Conservation (phyloP, 73 alveolate genomes). For the Strombidium stylifer region DNA sequence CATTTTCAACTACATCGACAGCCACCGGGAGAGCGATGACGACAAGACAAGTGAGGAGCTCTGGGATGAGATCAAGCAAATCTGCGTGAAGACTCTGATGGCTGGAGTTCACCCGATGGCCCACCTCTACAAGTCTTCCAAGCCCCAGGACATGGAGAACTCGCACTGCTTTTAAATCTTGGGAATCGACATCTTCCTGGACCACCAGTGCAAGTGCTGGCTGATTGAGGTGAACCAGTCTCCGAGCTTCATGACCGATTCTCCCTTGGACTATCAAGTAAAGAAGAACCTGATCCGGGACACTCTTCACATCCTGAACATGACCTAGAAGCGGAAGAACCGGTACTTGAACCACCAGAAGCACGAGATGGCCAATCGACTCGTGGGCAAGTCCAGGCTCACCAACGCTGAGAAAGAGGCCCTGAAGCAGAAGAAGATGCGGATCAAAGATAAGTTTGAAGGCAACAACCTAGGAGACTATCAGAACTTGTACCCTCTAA, state of each 20-base stretch:
- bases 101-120: slow-evolving; percentile 61
- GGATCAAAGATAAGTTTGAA: slow-evolving; percentile 32
- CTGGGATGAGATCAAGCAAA: slow-evolving; percentile 51
- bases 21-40: slow-evolving; percentile 39
- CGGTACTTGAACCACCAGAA: slow-evolving; percentile 44
- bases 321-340: slow-evolving; percentile 50
- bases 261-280: slow-evolving; percentile 71
- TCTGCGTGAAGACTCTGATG: slow-evolving; percentile 64
- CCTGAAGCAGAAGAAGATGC: slow-evolving; percentile 26
- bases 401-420: slow-evolving; percentile 26
- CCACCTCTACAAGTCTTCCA: slow-evolving; percentile 66
- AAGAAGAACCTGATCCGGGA: slow-evolving; percentile 68
- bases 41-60: slow-evolving; percentile 39
- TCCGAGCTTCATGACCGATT: slow-evolving; percentile 77
- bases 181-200: slow-evolving; percentile 75
- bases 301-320: slow-evolving; percentile 57
- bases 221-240: slow-evolving; percentile 76
- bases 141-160: slow-evolving; percentile 67
- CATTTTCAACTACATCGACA: slow-evolving; percentile 22
- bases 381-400: slow-evolving; percentile 42
- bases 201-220: slow-evolving; percentile 62
- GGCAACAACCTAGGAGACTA: slow-evolving; percentile 10
- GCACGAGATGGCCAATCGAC: slow-evolving; percentile 23
- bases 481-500: slow-evolving; percentile 29
- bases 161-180: slow-evolving; percentile 69